These are phyloP conservation scores for Coniferiporia sulphurascens DNA, from an alignment of 1,284 basidiomycete genomes.

Conservation along the genomic window DNA sequence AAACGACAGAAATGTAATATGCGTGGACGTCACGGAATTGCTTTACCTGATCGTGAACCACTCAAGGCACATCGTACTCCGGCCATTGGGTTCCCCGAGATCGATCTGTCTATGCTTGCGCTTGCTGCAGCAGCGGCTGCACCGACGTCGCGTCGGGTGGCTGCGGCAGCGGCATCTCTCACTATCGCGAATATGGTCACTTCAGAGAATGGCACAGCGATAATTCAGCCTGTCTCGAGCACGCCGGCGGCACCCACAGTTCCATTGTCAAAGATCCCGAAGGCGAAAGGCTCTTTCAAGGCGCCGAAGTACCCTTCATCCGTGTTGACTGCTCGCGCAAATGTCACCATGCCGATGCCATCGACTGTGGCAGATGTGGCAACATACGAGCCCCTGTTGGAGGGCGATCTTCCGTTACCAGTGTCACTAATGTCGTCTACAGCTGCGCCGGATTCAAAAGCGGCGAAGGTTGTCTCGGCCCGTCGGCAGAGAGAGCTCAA, in stretches of 20 bases:
- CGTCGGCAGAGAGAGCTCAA: constrained; percentile 70
- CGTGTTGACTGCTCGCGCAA: constrained; percentile 56
- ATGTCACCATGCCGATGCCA: constrained; percentile 48
- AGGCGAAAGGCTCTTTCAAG: constrained; percentile 68
- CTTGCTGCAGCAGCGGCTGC: constrained; percentile 57
- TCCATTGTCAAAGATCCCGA: constrained; percentile 53
- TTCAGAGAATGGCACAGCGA: constrained; percentile 66
- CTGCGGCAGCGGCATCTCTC: constrained; percentile 76
- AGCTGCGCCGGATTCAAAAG: constrained; percentile 41
- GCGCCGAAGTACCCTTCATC: constrained; percentile 52
- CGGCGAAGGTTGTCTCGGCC: constrained; percentile 43
- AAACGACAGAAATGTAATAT: constrained; percentile 85
- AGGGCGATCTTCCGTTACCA: constrained; percentile 50
- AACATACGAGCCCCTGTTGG: constrained; percentile 49
- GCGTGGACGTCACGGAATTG: constrained; percentile 83
- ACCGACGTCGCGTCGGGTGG: constrained; percentile 71
- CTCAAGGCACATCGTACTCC: constrained; percentile 88
- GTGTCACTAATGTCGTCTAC: constrained; percentile 29
- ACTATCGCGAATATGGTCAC: constrained; percentile 83
- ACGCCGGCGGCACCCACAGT: constrained; percentile 42
- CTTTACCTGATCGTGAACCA: constrained; percentile 90
- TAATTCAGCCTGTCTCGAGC: constrained; percentile 40
- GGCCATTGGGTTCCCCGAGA: constrained; percentile 77
- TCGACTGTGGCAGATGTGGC: constrained; percentile 63
- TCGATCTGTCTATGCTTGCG: constrained; percentile 64